Conservation (phyloP, 345 rosid genomes). For the Brassica cretica region DNA sequence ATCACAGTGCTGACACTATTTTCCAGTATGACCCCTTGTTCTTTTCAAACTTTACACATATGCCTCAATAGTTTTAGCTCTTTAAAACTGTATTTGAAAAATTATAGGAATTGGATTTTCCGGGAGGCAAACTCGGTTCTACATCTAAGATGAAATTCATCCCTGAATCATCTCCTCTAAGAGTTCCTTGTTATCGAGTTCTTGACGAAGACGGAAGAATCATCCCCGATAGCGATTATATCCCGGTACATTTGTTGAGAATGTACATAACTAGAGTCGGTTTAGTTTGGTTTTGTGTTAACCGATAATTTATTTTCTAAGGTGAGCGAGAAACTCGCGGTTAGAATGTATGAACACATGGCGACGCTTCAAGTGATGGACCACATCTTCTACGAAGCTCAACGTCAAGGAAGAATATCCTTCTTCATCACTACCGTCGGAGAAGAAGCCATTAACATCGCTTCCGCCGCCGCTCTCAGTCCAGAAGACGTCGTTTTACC, state of each 20-base stretch:
- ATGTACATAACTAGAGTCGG: not conserved
- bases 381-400: slow-evolving; percentile 69
- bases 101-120: slow-evolving; percentile 61
- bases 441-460: slow-evolving; percentile 78
- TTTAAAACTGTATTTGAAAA: not conserved
- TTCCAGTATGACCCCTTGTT: not conserved
- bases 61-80: not conserved
- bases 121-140: slow-evolving; percentile 68
- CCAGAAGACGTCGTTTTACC: slow-evolving; percentile 64
- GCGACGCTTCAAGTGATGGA: slow-evolving; percentile 79
- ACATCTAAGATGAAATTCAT: slow-evolving; percentile 56
- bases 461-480: slow-evolving; percentile 76
- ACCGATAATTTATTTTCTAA: slow-evolving; percentile 12
- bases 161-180: slow-evolving; percentile 38
- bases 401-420: slow-evolving; percentile 80
- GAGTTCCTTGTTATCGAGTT: slow-evolving; percentile 67
- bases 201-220: slow-evolving; percentile 52
- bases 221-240: slow-evolving; percentile 28
- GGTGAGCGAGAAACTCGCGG: slow-evolving; percentile 64
- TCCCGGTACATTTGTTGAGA: slow-evolving; percentile 41
- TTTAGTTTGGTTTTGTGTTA: not conserved
- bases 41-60: not conserved
- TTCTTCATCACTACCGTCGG: slow-evolving; percentile 66
- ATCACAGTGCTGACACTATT: not conserved
- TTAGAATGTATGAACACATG: slow-evolving; percentile 65